phyloP scores from a whole-genome alignment of 768 basidiomycete species.

The Boletus pseudo-olivaceus region DNA sequence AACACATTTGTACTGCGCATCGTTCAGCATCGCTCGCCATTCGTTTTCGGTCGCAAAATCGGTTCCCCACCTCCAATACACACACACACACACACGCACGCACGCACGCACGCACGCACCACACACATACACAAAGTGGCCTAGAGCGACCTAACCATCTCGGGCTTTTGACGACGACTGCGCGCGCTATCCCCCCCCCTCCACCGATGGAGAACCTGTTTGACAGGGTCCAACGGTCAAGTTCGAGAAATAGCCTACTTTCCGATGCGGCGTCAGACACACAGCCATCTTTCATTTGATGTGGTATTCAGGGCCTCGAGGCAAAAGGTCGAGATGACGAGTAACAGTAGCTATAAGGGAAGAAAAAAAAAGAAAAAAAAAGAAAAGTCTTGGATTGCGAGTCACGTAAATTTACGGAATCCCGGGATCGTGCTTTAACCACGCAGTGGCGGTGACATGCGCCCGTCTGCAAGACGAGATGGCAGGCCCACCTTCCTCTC shows the following conservation, averaged over 20 bases:
- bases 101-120: neutral
- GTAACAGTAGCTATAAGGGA: neutral
- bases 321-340: neutral
- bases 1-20: neutral
- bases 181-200: slow-evolving; percentile 17
- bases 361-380: neutral
- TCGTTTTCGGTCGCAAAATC: neutral
- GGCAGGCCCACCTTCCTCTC: neutral
- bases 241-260: slow-evolving; percentile 2
- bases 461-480: slow-evolving; percentile 3
- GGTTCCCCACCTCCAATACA: neutral
- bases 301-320: slow-evolving; percentile 3
- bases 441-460: slow-evolving; percentile 30
- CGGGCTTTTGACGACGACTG: slow-evolving; percentile 8
- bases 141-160: neutral
- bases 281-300: slow-evolving; percentile 18
- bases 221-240: slow-evolving; percentile 7
- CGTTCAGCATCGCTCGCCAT: neutral
- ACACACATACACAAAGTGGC: neutral
- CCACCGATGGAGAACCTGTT: too few species aligned
- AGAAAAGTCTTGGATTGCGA: neutral
- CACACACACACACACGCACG: too few species aligned
- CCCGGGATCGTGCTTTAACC: neutral
- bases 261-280: slow-evolving; percentile 12
- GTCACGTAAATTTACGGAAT: slow-evolving; percentile 21